Percentiles rank a stretch among this genome's conserved stretches.
Evolutionary conservation across 345 rosid species (phyloP).

Genomic region (Bretschneidera sinensis): DNA sequence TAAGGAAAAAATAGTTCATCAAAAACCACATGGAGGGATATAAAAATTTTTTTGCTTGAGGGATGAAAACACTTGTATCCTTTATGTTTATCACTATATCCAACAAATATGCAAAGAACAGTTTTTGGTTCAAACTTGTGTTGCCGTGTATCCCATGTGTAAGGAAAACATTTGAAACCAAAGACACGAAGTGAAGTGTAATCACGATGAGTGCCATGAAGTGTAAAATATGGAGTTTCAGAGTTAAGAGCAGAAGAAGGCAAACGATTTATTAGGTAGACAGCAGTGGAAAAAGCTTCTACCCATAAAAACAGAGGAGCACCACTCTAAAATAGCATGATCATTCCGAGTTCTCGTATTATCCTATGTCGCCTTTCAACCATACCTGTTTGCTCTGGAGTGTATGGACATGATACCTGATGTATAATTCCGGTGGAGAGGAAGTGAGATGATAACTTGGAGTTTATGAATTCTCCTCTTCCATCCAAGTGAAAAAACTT

Average conservation of each 20-base stretch:
- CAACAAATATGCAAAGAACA: no score
- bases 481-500: constrained; percentile 4
- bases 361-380: background rate
- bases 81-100: background rate
- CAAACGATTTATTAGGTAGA: background rate
- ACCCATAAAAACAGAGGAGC: background rate
- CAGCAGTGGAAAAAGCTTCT: background rate
- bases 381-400: background rate
- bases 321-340: background rate
- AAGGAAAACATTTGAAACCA: constrained; percentile 6
- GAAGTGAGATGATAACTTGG: background rate
- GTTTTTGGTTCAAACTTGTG: no score
- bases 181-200: constrained; percentile 5
- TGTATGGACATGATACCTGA: background rate
- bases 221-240: background rate
- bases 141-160: no score
- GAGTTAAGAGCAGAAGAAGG: background rate
- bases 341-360: background rate
- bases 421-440: background rate
- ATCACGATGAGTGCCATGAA: constrained; percentile 7
- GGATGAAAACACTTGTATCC: background rate
- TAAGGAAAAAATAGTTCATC: background rate
- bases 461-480: background rate
- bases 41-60: background rate
- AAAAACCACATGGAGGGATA: background rate